Conservation (phyloP, 179 eudicot genomes). For the Kewa caespitosa region DNA sequence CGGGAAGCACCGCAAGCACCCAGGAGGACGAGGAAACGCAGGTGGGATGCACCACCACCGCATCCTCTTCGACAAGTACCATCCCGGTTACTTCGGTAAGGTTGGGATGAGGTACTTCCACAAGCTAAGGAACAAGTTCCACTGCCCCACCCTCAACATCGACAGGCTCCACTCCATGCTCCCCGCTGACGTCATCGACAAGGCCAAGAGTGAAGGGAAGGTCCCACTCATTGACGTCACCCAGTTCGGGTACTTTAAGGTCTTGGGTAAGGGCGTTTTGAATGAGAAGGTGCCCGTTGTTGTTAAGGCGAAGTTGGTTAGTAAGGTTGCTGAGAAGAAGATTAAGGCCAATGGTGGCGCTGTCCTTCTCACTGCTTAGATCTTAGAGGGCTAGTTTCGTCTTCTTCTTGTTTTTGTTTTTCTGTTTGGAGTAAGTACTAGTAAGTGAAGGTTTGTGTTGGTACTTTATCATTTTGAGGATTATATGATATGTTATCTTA, state of each 20-base stretch:
- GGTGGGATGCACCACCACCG: constrained; percentile 80
- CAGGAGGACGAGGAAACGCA: constrained; percentile 72
- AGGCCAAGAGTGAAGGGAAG: constrained; percentile 35
- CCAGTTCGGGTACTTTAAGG: constrained; percentile 63
- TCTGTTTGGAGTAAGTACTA: background rate
- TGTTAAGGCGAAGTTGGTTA: constrained; percentile 54
- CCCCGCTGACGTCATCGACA: constrained; percentile 42
- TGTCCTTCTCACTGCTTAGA: constrained; percentile 65
- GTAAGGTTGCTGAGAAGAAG: constrained; percentile 71
- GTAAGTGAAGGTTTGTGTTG: background rate
- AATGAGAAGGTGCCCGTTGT: constrained; percentile 38
- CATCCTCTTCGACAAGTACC: constrained; percentile 70
- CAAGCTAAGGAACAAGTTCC: constrained; percentile 55
- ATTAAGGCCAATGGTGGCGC: constrained; percentile 62
- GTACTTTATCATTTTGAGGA: background rate
- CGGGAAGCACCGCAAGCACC: constrained; percentile 67
- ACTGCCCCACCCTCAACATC: constrained; percentile 54
- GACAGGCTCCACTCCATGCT: constrained; percentile 53
- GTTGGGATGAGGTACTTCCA: constrained; percentile 73
- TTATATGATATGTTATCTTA: no score
- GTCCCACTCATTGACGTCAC: constrained; percentile 52
- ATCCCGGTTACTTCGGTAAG: constrained; percentile 68
- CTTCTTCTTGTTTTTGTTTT: background rate
- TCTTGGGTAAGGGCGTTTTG: constrained; percentile 53
- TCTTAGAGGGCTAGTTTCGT: background rate